phyloP scores from a whole-genome alignment of 1,139 yeast genomes.

The Martiniozyma asiatica region DNA sequence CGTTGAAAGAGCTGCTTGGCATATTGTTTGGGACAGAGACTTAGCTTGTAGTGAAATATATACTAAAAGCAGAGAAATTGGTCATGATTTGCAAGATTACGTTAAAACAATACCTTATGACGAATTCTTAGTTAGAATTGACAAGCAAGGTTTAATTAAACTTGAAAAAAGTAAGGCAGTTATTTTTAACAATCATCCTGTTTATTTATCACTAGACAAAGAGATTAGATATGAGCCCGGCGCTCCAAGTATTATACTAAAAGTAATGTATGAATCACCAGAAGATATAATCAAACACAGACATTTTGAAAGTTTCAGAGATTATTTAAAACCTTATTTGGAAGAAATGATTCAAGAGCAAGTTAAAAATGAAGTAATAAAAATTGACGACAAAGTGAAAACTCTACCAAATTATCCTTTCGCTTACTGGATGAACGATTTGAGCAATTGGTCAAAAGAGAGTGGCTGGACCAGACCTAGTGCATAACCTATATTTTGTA shows the following conservation, averaged over 20 bases:
- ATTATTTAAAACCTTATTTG: constrained; percentile 41
- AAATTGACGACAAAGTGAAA: background rate
- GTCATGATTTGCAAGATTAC: constrained; percentile 16
- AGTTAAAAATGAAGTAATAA: constrained; percentile 40
- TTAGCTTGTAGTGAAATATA: constrained; percentile 31
- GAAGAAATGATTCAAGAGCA: constrained; percentile 44
- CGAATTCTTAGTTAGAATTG: constrained; percentile 47
- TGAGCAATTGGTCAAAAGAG: background rate
- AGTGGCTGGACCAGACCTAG: too few species aligned
- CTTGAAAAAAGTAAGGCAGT: constrained; percentile 36
- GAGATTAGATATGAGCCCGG: constrained; percentile 62
- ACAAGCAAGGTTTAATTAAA: constrained; percentile 40
- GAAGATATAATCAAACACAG: constrained; percentile 48
- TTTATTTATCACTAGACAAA: constrained; percentile 40
- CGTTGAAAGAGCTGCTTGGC: constrained; percentile 43
- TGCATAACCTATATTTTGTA: too few species aligned
- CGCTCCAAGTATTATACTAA: constrained; percentile 47
- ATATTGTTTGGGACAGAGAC: constrained; percentile 40
- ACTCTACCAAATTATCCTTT: constrained; percentile 3
- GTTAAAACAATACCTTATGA: constrained; percentile 23
- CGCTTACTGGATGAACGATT: constrained; percentile 5
- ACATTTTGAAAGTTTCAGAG: constrained; percentile 39
- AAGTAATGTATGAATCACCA: constrained; percentile 51
- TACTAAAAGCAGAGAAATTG: constrained; percentile 19
- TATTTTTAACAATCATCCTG: constrained; percentile 53